Conservation (phyloP, 2,329 filamentous ascomycete genomes). For the Trichophyton rubrum region DNA sequence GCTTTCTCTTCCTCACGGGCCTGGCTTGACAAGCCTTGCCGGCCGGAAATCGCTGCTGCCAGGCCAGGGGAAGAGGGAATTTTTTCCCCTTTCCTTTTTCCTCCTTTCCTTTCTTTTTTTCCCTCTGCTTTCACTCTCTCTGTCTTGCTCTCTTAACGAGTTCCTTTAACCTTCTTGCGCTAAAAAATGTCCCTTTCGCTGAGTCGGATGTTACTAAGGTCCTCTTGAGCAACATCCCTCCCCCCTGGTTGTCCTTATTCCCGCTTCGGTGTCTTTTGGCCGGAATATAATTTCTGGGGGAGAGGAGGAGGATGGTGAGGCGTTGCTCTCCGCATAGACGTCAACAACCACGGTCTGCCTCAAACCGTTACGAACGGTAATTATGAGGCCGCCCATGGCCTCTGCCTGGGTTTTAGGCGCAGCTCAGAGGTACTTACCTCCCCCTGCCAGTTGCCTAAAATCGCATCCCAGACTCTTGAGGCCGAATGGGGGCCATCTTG, state of each 20-base stretch:
- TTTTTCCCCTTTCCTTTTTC: background rate
- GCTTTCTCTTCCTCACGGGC: background rate
- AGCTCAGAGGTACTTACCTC: background rate
- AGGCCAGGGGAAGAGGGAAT: background rate
- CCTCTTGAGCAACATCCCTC: background rate
- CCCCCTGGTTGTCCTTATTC: background rate
- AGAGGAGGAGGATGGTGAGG: background rate
- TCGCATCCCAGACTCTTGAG: background rate
- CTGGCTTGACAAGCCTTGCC: background rate
- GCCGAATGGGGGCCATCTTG: slow-evolving; percentile 3
- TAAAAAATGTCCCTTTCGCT: background rate
- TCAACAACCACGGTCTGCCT: background rate
- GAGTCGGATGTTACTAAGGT: background rate
- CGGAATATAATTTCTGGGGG: background rate
- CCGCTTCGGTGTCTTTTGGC: background rate
- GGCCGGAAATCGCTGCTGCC: background rate
- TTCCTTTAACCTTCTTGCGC: background rate
- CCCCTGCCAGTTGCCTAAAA: slow-evolving; percentile 1
- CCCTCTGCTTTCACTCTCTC: background rate
- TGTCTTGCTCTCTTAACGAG: background rate
- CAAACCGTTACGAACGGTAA: background rate
- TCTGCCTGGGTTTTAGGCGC: background rate
- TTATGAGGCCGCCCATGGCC: background rate
- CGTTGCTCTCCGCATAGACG: background rate
- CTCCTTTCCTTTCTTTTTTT: background rate